A percentile compares a stretch with the other conserved stretches of the same genome.
Conservation (phyloP, 2,329 filamentous ascomycete genomes). For the Nigrospora sphaerica region DNA sequence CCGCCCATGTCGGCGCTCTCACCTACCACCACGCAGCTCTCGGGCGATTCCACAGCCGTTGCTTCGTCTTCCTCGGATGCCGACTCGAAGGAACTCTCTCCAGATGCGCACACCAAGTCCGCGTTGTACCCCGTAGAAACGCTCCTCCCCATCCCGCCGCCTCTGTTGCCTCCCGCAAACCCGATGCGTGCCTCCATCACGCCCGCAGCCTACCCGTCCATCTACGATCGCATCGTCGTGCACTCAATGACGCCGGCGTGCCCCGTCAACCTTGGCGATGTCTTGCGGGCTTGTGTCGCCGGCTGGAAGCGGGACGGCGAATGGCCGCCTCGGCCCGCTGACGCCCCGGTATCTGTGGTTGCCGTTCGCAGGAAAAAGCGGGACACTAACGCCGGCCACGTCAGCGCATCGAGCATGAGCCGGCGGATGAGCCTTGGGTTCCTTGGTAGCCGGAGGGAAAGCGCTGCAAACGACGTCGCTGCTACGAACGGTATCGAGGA, state of each 20-base stretch:
- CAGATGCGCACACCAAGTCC: slow-evolving; percentile 24
- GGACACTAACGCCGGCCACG: slow-evolving; percentile 6
- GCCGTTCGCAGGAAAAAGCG: slow-evolving; percentile 32
- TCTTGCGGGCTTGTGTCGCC: slow-evolving; percentile 72
- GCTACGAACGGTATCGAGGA: slow-evolving; percentile 4
- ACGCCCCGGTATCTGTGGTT: slow-evolving; percentile 31
- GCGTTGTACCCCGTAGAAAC: slow-evolving; percentile 47
- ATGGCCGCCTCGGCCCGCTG: slow-evolving; percentile 67
- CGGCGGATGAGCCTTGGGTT: slow-evolving; percentile 42
- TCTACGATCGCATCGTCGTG: slow-evolving; percentile 84
- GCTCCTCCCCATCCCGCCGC: slow-evolving; percentile 65
- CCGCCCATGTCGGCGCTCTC: slow-evolving; percentile 14
- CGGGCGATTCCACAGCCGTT: slow-evolving; percentile 26
- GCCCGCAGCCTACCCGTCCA: slow-evolving; percentile 65
- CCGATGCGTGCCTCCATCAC: slow-evolving; percentile 72
- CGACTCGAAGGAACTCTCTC: slow-evolving; percentile 23
- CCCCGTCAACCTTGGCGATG: slow-evolving; percentile 78
- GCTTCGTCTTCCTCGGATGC: slow-evolving; percentile 36
- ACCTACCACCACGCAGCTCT: slow-evolving; percentile 19
- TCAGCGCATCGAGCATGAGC: slow-evolving; percentile 19
- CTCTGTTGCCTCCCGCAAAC: slow-evolving; percentile 66
- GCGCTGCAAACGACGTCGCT: slow-evolving; percentile 11
- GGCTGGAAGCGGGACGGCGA: slow-evolving; percentile 93
- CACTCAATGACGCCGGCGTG: slow-evolving; percentile 76
- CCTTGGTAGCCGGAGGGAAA: slow-evolving; percentile 27